A percentile compares a stretch with the other conserved stretches of the same genome.
phyloP scores from a whole-genome alignment of 2,329 filamentous ascomycete genomes.

The Alternaria sp. region DNA sequence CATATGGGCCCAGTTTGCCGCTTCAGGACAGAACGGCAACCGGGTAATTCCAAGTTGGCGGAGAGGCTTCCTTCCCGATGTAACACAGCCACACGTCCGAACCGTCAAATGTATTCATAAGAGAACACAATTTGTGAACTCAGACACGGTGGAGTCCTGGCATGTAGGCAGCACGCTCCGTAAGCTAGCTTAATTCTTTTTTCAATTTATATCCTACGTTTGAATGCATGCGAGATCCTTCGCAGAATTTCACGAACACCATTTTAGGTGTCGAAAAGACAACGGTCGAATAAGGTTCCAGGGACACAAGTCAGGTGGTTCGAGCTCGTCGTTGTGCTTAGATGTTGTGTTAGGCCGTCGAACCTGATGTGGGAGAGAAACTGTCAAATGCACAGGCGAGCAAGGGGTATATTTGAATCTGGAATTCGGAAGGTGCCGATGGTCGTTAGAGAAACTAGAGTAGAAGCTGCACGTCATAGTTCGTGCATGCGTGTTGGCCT shows the following conservation, averaged over 20 bases:
- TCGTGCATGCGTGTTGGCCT: slow-evolving; percentile 12
- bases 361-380: background rate
- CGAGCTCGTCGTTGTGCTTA: background rate
- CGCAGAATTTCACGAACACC: background rate
- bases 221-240: background rate
- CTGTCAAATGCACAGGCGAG: slow-evolving; percentile 2
- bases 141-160: background rate
- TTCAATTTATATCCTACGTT: background rate
- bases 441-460: slow-evolving; percentile 3
- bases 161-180: background rate
- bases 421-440: slow-evolving; percentile 4
- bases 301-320: background rate
- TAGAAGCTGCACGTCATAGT: slow-evolving; percentile 20
- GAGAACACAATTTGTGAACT: background rate
- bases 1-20: background rate
- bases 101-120: background rate
- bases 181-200: background rate
- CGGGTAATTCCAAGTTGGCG: background rate
- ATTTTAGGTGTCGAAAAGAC: background rate
- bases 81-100: slow-evolving; percentile 4
- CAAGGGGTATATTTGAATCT: background rate
- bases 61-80: slow-evolving; percentile 1
- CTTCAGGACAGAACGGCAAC: background rate
- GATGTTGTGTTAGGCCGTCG: background rate
- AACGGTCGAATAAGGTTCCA: background rate